Evolutionary conservation across 345 rosid species (phyloP), one percentile per base, ranked within the genome.

Genomic region (Cochlearia excelsa): DNA sequence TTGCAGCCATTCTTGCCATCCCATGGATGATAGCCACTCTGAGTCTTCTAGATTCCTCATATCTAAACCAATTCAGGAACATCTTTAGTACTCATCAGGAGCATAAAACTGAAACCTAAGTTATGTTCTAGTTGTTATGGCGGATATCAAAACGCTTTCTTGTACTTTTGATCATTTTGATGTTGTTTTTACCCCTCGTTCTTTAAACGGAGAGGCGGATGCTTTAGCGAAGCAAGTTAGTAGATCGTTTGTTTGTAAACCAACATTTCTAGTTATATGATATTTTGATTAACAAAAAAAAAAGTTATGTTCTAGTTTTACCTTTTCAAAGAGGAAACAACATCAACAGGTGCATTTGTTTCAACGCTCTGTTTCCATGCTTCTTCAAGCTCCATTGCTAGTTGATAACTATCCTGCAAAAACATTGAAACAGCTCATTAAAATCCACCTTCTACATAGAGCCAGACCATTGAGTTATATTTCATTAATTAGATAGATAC

Each of bases 1-100:
- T 80, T 54, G 99, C 95, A 47, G 97, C 95, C 86, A 78, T 75
- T 70, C 99, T 89, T 54, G 99, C 94, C 95, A 93, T 79, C 34
- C 84, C 79, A 73, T 93, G 97, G 66, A 93, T 82, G 54, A 84
- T 49, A 30, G 94, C 90, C 16, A 87, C 99, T 72, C 95, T 81
- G 10, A 89, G 71, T 68, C 72, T 79, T 77, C 99, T 82, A 30
- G 87, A 72, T 30, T 64, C 79, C 81, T 87, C 99, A 7, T 87
- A 87, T 73, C 99, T 87, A 34, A 40, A 61, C 30, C 63, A 66
- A 33, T 28, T 7, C 46, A 34, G 31, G 8, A 42, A 7, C 10
- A 42, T 42, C n/a, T 47, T 71, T 0, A 59, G 38, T 38, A 10
- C 30, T 23, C 39, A 56, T 30, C 9, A 3, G 43, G 5, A 0